Evolutionary conservation across 2,329 filamentous ascomycete species (phyloP), one percentile per base, ranked within the genome.

Genomic region (Phialocephala sp.): DNA sequence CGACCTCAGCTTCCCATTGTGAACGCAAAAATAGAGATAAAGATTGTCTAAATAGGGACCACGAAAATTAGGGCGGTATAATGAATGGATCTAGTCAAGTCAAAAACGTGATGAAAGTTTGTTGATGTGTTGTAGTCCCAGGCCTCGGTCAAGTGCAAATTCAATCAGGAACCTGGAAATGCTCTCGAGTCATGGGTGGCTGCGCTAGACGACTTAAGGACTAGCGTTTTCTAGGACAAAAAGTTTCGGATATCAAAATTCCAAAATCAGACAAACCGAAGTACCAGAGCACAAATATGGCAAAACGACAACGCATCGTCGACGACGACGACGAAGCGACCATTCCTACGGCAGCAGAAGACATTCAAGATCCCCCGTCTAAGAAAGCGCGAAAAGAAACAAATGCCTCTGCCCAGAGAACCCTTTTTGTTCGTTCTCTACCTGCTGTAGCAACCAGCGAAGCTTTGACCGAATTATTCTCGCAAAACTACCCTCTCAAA

Each of bases 401-500:
- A 65, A 84, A 77, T 72, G 74, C 75, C 18, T 70, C 71, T 36
- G 75, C 76, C 39, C 79, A 85, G 69, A 83, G 88, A 72, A 92
- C 94, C 55, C 88, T 99, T 71, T 99, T 99, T 80, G 90, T 99
- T 70, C 92, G 94, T 73, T 94, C 91, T 59, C 86, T 99, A 57
- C 92, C 94, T 22, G 80, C 89, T 24, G 86, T 84, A 27, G 89
- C 90, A 43, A 98, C 94, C 39, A 92, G 87, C 76, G 93, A 97
- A 75, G 85, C 85, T 61, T 84, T 99, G 69, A 92, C 93, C 66
- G 89, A 93, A 66, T 90, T 94, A 78, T 99, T 99, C 80, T 98
- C 95, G 8, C 88, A 97, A 77, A 91, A 93, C 66, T 98, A 92
- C 74, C 94, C 96, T 8, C 87, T 99, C 76, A 98, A 97, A 79